Conservation (phyloP, 2,329 filamentous ascomycete genomes). For the Zarea fungicola region DNA sequence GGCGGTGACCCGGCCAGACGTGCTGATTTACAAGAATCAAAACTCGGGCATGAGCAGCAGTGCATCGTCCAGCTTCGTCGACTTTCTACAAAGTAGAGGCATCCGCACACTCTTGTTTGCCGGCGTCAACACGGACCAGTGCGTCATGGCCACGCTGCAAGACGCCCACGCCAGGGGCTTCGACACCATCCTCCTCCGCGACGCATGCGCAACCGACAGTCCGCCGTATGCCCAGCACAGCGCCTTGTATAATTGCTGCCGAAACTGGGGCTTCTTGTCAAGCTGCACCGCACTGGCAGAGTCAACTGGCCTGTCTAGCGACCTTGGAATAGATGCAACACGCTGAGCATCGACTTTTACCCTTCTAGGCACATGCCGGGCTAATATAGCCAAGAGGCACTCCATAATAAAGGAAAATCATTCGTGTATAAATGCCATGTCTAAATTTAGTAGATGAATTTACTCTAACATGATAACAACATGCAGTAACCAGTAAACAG, state of each 20-base stretch:
- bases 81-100: constrained; percentile 31
- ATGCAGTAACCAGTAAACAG: too few species aligned
- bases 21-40: constrained; percentile 53
- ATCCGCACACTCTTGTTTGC: constrained; percentile 49
- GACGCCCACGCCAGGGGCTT: constrained; percentile 52
- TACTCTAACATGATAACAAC: too few species aligned
- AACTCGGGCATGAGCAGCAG: too few species aligned
- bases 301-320: not conserved
- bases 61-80: too few species aligned
- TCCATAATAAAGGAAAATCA: too few species aligned
- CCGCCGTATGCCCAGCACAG: not conserved
- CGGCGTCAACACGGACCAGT: constrained; percentile 59
- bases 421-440: too few species aligned
- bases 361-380: too few species aligned
- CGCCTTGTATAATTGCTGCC: constrained; percentile 1
- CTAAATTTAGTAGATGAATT: too few species aligned
- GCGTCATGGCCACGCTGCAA: constrained; percentile 50
- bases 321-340: too few species aligned
- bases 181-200: constrained; percentile 50
- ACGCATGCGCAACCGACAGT: constrained; percentile 47
- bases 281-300: constrained; percentile 5
- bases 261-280: constrained; percentile 6
- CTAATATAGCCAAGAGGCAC: too few species aligned
- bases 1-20: too few species aligned
- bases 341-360: too few species aligned